Conservation (phyloP, 768 basidiomycete species). For the Leccinum ochraceum region DNA sequence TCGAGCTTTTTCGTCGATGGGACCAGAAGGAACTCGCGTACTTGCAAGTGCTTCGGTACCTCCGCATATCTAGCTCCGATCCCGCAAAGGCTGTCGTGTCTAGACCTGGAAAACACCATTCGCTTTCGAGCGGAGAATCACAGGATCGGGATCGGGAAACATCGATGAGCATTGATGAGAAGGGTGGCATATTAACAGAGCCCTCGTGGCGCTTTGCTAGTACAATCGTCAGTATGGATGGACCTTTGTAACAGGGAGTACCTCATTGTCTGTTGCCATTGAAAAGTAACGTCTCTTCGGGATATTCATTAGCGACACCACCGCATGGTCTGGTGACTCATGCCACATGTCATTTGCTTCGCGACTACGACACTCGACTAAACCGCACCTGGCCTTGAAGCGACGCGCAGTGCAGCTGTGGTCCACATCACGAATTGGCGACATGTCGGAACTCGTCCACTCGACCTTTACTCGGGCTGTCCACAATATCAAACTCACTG, state of each 20-base stretch:
- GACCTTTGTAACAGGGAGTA: slow-evolving; percentile 17
- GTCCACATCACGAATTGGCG: neutral
- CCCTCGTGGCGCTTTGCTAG: slow-evolving; percentile 37
- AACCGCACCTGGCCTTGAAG: neutral
- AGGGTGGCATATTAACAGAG: slow-evolving; percentile 29
- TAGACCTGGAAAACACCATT: slow-evolving; percentile 58
- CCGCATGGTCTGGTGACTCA: neutral
- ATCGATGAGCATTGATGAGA: slow-evolving; percentile 31
- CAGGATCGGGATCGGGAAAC: slow-evolving; percentile 19
- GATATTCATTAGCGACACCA: neutral
- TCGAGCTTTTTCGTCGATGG: slow-evolving; percentile 74
- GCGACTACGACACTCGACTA: neutral
- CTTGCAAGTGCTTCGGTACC: slow-evolving; percentile 69
- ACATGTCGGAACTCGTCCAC: neutral
- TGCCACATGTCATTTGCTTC: neutral
- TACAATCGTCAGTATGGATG: slow-evolving; percentile 42
- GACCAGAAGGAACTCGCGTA: slow-evolving; percentile 75
- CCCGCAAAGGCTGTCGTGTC: slow-evolving; percentile 52
- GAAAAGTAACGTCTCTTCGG: neutral
- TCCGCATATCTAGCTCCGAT: slow-evolving; percentile 66
- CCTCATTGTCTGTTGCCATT: neutral
- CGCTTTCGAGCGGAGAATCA: slow-evolving; percentile 24
- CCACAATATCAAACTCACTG: neutral
- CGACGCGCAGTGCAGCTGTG: neutral
- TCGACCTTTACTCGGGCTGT: neutral